Evolutionary conservation across 2,329 filamentous ascomycete species (phyloP), one percentile per base, ranked within the genome.

Genomic region (Pseudogymnoascus sp.): DNA sequence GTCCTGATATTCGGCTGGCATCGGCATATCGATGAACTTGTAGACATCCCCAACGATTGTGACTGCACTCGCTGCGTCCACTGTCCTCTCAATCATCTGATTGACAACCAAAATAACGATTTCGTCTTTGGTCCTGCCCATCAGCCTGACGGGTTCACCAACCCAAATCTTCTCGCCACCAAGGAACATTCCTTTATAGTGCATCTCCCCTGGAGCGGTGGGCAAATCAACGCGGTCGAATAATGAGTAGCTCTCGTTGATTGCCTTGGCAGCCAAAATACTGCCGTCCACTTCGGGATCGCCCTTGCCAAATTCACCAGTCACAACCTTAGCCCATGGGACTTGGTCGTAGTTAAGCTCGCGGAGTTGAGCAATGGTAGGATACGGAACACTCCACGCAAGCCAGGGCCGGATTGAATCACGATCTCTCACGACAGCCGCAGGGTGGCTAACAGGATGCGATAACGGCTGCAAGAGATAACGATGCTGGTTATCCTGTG

Each of bases 111-210:
- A 74, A 37, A 85, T 74, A 49, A 82, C 78, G 31, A 77, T 77
- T 59, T 75, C 71, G 16, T 77, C 77, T 1, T 72, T 71, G n/a
- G 73, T 75, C 12, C 75, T 71, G 5, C 75, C 74, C 4, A 65
- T 65, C 5, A 85, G 71, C n/a, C 83, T 80, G 12, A 85, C 75
- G 1, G 81, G 77, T 55, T 86, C 83, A n/a, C 83, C 81, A 18
- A 79, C 72, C 81, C 82, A 86, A 21, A 85, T 76, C 71, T 85
- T 85, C 68, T 86, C 83, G 1, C 79, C 82, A 5, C 83, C 83
- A 0, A 85, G 71, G 69, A 78, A 86, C 59, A 85, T 75, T 33
- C 80, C 81, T 63, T 80, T 80, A 70, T 80, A 85, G 61, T 78
- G 75, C 3, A 74, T 70, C 52, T 79, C 77, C 12, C 75, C 75